phyloP scores from a whole-genome alignment of 352 stramenopile species.

The Pythium scleroteichum region DNA sequence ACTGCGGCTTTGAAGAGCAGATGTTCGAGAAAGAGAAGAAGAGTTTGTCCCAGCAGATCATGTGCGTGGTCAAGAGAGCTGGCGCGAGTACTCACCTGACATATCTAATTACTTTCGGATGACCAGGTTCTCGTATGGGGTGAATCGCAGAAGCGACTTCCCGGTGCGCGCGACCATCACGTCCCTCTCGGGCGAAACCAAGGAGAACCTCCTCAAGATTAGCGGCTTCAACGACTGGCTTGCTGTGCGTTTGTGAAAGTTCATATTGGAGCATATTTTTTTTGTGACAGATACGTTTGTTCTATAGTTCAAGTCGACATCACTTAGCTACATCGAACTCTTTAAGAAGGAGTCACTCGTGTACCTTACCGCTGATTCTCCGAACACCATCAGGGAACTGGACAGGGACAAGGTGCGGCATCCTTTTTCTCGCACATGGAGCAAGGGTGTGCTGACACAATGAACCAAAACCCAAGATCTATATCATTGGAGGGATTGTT shows the following conservation, averaged over 20 bases:
- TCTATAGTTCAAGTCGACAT: conserved; percentile 59
- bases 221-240: conserved; percentile 88
- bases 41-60: conserved; percentile 93
- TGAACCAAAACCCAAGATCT: conserved; percentile 56
- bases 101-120: not conserved
- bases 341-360: conserved; percentile 89
- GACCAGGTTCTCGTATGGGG: conserved; percentile 80
- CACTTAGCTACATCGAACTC: conserved; percentile 66
- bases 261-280: too few relatives aligned
- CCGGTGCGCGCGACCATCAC: conserved; percentile 70
- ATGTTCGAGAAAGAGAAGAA: conserved; percentile 94
- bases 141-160: conserved; percentile 58
- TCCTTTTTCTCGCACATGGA: not conserved
- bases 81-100: conserved; percentile 26
- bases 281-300: too few relatives aligned
- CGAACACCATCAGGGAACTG: conserved; percentile 88
- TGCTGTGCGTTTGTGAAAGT: conserved; percentile 35
- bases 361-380: conserved; percentile 95
- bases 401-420: conserved; percentile 71
- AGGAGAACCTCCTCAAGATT: conserved; percentile 88
- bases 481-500: conserved; percentile 97
- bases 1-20: conserved; percentile 93
- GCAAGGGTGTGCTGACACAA: not conserved
- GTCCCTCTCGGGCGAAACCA: conserved; percentile 71
- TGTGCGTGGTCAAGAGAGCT: conserved; percentile 75